Evolutionary conservation across 345 rosid species (phyloP).

Genomic region (Sonneratia caseolaris): DNA sequence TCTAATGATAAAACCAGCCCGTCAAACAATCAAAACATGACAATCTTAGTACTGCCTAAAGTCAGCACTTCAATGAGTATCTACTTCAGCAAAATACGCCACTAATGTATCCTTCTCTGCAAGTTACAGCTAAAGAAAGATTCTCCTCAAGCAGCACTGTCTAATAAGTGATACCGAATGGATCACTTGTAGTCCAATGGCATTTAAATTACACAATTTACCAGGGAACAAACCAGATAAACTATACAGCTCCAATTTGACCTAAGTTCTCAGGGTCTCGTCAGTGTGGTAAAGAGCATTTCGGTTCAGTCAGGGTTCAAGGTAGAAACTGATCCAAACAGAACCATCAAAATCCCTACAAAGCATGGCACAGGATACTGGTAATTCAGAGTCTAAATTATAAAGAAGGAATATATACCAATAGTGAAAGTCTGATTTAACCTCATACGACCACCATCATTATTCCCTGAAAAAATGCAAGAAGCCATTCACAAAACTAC

Average conservation of each 20-base stretch:
- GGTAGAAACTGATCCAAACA: background rate
- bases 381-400: background rate
- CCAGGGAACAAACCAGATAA: background rate
- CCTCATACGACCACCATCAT: conserved; percentile 57
- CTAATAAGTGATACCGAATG: background rate
- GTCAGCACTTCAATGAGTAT: background rate
- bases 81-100: background rate
- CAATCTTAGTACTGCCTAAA: background rate
- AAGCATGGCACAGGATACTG: background rate
- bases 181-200: background rate
- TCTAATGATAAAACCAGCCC: background rate
- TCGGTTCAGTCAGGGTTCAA: background rate
- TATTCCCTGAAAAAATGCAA: conserved; percentile 45
- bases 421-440: conserved; percentile 93
- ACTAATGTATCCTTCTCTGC: background rate
- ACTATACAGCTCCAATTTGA: background rate
- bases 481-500: background rate
- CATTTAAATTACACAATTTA: background rate
- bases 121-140: background rate
- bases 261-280: background rate
- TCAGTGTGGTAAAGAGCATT: background rate
- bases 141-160: background rate
- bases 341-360: background rate
- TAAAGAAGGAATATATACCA: conserved; percentile 24
- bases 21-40: background rate